These are phyloP conservation scores for Cyberlindnera bimundalis DNA, from an alignment of 805 yeast genomes.

Conservation along the genomic window DNA sequence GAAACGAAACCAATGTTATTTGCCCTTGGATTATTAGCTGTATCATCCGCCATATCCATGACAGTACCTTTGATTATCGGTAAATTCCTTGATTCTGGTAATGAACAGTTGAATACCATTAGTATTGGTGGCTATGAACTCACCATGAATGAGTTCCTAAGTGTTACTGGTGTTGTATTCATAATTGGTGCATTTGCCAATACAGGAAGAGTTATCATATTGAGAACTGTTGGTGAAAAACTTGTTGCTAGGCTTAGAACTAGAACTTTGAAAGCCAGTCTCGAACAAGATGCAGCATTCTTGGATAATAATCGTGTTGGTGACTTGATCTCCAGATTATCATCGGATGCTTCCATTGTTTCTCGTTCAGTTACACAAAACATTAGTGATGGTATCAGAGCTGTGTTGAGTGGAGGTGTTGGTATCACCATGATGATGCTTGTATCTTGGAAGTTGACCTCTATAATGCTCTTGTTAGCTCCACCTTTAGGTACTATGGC, in stretches of 20 bases:
- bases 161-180: constrained; percentile 59
- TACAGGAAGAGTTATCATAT: constrained; percentile 70
- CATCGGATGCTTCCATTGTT: constrained; percentile 86
- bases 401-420: constrained; percentile 76
- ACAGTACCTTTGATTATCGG: constrained; percentile 82
- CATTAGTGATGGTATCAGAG: constrained; percentile 86
- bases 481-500: constrained; percentile 85
- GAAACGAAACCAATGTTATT: constrained; percentile 51
- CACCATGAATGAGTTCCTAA: constrained; percentile 59
- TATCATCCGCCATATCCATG: constrained; percentile 80
- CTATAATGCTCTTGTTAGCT: constrained; percentile 72
- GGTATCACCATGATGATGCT: constrained; percentile 91
- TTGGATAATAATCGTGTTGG: constrained; percentile 89
- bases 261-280: constrained; percentile 67
- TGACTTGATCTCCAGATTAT: constrained; percentile 82
- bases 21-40: constrained; percentile 61
- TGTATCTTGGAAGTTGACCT: constrained; percentile 79
- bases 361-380: constrained; percentile 84
- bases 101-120: constrained; percentile 27
- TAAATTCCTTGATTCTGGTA: constrained; percentile 64
- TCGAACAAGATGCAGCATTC: constrained; percentile 85
- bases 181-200: constrained; percentile 74
- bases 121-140: constrained; percentile 49
- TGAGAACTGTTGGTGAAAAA: constrained; percentile 81
- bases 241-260: constrained; percentile 82